Base-by-base conservation (phyloP, 73 alveolate species). In the Tetrahymena elliotti region DNA sequence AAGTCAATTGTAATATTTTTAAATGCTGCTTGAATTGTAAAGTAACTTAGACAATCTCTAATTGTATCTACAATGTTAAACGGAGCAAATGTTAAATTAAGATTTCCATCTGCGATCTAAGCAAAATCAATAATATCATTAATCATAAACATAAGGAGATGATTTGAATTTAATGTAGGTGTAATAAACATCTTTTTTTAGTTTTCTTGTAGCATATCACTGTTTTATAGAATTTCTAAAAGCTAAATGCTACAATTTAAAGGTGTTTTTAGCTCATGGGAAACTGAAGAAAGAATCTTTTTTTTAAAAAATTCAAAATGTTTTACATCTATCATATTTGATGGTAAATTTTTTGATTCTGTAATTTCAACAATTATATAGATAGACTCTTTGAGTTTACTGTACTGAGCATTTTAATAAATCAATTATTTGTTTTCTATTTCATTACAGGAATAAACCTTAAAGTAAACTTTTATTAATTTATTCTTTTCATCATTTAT, bases 251-350 rank as follows among this genome's bases (percentile, higher is more conserved):
- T 27, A 15, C 41, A 47, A 38, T 93, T 37, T 31, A 68, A 68
- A 7, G 95, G 95, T 24, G 95, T 93, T 93, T 93, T n/a, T 9
- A 93, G 95, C 37, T 93, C 95, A 93, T 93, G 95, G 10, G 95
- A 93, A 41, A 93, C 83, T 24, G 95, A 68, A 27, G 88, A 68
- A 4, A 68, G 88, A 68, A 68, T 68, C 22, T 68, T 68, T 31
- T 68, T 68, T 68, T 68, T 68, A 31, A 68, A 68, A 31, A 18
- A 68, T 22, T 68, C 36, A 68, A 68, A 68, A 3, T 68, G 33
- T 10, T 68, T n/a, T 6, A 68, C 22, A 68, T 68, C 88, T 11
- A 68, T 68, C 33, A 68, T 11, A 68, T 68, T 31, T 1, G 88
- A 68, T 2, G 88, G 88, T 31, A 27, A 7, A 68, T 27, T 4